Base-by-base conservation (phyloP, 2,329 filamentous ascomycete genomes). In the Dactylellina parvicollis region DNA sequence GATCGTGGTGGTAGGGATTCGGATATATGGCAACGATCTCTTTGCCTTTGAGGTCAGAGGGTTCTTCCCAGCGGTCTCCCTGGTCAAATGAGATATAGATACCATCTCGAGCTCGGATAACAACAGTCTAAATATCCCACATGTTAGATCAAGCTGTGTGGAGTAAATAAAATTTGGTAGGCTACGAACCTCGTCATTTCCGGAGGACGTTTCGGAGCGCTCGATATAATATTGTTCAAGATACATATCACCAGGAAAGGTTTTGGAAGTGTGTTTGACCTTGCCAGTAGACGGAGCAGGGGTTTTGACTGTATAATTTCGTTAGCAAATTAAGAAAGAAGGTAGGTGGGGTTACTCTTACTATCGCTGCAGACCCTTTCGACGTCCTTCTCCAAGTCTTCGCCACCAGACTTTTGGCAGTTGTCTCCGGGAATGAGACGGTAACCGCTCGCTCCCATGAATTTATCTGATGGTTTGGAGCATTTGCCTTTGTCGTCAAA, bases 361-460 rank as follows among this genome's bases (percentile, higher is more conserved):
- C 76, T 82, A 72, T 95, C 90, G 14, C 85, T 86, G 82, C 95
- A 99, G 69, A 90, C 86, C 73, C 88, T 86, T 76, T 96, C 89
- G 12, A 92, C 85, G n/a, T 84, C 82, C 74, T 88, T 86, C 77
- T 96, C 89, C 12, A 92, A 85, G n/a, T 84, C 82, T 60, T 89
- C 85, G 77, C 92, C 91, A 78, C 91, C 89, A 76, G 91, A 86
- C 52, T 80, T 80, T 76, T 87, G 86, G 81, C 91, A 94, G 22
- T 86, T 86, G 79, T 94, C 90, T 24, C 91, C 91, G 0, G 95
- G 94, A 72, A 99, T 98, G 76, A 94, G 85, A 70, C 94, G 89
- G 87, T 92, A 99, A 24, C 95, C 95, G 28, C 93, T 96, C 2
- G 90, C 90, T 10, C 92, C 95, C 81, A 86, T 88, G 81, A 92